A percentile compares a stretch with the other conserved stretches of the same genome.
Conservation (phyloP, 257 asterid genomes). For the Solanum bulbocastanum region DNA sequence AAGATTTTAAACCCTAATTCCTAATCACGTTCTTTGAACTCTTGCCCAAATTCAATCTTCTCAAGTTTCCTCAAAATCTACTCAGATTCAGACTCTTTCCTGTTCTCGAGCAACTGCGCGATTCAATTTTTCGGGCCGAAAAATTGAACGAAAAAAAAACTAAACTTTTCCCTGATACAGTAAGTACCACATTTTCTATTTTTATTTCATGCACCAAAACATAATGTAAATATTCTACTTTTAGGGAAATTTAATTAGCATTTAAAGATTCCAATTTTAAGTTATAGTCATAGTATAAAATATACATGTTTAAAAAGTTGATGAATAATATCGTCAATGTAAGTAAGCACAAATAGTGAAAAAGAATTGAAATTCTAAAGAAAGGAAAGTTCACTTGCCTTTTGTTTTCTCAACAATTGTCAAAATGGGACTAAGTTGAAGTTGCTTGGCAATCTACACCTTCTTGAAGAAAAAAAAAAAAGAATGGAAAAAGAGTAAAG, state of each 20-base stretch:
- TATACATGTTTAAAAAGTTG: neutral
- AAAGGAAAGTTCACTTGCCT: neutral
- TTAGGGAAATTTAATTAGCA: neutral
- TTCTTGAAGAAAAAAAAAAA: neutral
- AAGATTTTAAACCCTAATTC: neutral
- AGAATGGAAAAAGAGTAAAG: neutral
- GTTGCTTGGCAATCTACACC: neutral
- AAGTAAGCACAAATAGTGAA: neutral
- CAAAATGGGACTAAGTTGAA: neutral
- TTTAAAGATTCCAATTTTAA: neutral
- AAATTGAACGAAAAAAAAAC: neutral
- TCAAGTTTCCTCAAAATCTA: neutral
- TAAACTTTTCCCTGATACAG: neutral
- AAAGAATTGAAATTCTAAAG: neutral
- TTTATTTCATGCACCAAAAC: neutral
- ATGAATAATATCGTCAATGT: neutral
- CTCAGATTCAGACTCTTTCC: neutral
- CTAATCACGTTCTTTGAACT: neutral
- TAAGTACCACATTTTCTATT: neutral
- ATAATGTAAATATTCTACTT: neutral
- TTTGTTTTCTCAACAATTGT: neutral
- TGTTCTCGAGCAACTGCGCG: neutral
- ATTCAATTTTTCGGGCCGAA: neutral
- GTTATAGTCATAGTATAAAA: neutral
- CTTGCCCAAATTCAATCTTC: neutral